Evolutionary conservation across 441 rosid species (phyloP), one percentile per base, ranked within the genome.

Genomic region (Isatis lusitanica): DNA sequence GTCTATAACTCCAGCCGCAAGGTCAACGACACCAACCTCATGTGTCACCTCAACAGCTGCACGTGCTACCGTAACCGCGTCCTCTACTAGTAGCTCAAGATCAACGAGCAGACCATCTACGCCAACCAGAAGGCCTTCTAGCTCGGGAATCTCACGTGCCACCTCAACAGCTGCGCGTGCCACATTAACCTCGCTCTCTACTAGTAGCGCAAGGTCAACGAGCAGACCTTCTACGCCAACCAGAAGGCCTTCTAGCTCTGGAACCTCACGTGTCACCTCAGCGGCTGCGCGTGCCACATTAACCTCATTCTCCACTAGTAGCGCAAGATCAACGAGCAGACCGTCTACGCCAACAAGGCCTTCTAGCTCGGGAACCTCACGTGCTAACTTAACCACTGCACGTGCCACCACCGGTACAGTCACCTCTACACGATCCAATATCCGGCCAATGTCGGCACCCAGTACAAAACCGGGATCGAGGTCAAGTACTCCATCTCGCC

Each of bases 381-480:
- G 85, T 56, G 77, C 82, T 26, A 79, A 79, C 59, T 60, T 61
- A 60, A 53, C 80, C 28, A 81, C 81, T 63, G 48, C 59, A 26
- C 60, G 58, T 59, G 17, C 68, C 21, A 50, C 63, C 30, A 83
- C 88, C 58, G 82, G 85, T 56, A 83, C 91, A 58, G 83, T 83
- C 39, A 74, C 81, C 24, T 77, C 85, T 63, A 56, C 60, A 36
- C 57, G 50, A 21, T 35, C 76, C 58, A 55, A 8, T 9, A 42
- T n/a, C 57, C 38, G 18, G 39, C 68, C 90, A 70, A 78, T 85
- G 55, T 74, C 87, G 4, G 39, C 80, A 15, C 75, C 64, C 1
- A 36, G 26, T 65, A 26, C 94, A 33, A 86, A 87, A 78, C 69
- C 89, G 10, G 71, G 80, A 52, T 86, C 95, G 56, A 92, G 97